These are phyloP conservation scores for Sphaerosporella brunnea DNA, from an alignment of 495 filamentous ascomycete genomes.

Conservation along the genomic window DNA sequence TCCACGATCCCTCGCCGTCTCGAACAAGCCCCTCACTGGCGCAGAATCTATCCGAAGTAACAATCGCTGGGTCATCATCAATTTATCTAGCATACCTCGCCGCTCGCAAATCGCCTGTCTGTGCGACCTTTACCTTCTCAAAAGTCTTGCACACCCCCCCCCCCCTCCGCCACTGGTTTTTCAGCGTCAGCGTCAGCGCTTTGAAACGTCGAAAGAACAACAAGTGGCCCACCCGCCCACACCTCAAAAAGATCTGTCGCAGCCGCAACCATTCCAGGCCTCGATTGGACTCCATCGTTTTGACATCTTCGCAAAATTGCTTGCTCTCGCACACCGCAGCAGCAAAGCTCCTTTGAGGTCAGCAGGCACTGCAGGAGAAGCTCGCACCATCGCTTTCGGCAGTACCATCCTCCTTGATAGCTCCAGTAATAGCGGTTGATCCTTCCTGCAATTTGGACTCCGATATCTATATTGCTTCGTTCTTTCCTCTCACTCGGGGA, in stretches of 20 bases:
- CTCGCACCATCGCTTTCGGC: conserved; percentile 23
- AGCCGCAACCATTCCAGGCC: neutral
- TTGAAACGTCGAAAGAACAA: neutral
- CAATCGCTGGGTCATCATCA: no score
- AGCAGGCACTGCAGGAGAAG: conserved; percentile 81
- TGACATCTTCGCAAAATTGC: conserved; percentile 6
- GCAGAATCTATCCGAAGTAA: no score
- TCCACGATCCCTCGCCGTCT: no score
- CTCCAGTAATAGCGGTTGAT: conserved; percentile 14
- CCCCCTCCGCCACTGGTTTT: neutral
- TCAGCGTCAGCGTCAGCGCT: neutral
- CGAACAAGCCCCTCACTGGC: no score
- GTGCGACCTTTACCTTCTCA: no score
- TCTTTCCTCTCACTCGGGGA: neutral
- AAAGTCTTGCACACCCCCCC: neutral
- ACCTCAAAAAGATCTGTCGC: neutral
- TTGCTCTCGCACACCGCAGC: conserved; percentile 13
- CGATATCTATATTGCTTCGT: conserved; percentile 7
- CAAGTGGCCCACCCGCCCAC: neutral
- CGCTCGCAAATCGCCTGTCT: no score
- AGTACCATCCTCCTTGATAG: conserved; percentile 22
- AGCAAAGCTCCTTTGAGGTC: conserved; percentile 62
- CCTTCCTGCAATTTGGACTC: conserved; percentile 1
- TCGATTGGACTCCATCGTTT: neutral
- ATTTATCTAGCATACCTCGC: no score